Base-by-base conservation (phyloP, 2,329 filamentous ascomycete species). In the Apiospora kogelbergensis region DNA sequence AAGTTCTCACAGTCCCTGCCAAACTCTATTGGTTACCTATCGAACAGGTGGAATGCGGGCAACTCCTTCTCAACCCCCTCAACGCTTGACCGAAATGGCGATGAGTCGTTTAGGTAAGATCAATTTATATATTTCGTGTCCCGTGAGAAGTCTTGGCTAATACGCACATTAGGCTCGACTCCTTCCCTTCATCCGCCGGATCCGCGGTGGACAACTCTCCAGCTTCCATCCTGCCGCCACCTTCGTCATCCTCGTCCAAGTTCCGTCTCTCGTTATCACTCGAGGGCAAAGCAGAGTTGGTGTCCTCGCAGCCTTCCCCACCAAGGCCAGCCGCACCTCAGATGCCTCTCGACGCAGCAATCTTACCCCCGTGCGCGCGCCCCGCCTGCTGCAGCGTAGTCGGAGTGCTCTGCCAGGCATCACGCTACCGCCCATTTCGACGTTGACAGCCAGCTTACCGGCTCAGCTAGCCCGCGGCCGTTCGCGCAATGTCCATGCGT, bases 281-380 rank as follows among this genome's bases (percentile, higher is more conserved):
- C 41, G 94, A 98, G 76, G 95, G 95, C 73, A 95, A 95, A 77
- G 95, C 95, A n/a, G 92, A 95, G 75, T 85, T 98, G 66, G 89
- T 95, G 26, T 89, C 91, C 68, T 86, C 91, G 71, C 89, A 91
- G 71, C 84, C 86, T 40, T 91, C 91, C 2, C 92, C 93, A 2
- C 93, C 91, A 1, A 91, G 89, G 66, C 88, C 85, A 70, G 84
- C 86, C 74, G 80, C 82, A 74, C 82, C 82, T 73, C 85, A 82
- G 70, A 84, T 79, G 70, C 85, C 82, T 75, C 82, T 77, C 72
- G 84, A 79, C 68, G 77, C 82, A 20, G 80, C 86, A 42, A 82
- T 81, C 17, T 80, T 88, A 22, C 82, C 83, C 24, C 83, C 22
- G 79, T 85, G 46, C 84, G 85, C 48, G 80, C 83, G 67, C 79